phyloP scores from a whole-genome alignment of 179 eudicot genomes.

The Monotropa hypopitys region DNA sequence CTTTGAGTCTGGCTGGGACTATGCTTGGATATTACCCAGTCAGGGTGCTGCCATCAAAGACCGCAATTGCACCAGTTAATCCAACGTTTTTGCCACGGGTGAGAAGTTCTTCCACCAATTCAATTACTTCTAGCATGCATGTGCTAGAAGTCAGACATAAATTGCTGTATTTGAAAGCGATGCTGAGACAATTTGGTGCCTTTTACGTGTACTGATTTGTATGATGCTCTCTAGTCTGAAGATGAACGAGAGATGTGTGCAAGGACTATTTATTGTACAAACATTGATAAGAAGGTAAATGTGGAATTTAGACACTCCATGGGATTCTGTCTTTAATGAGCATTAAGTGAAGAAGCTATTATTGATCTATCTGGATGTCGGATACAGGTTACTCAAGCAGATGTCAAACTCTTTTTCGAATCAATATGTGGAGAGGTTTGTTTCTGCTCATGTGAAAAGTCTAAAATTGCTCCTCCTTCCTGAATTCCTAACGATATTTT shows the following conservation, averaged over 20 bases:
- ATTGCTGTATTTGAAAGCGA: background rate
- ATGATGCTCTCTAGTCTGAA: constrained; percentile 31
- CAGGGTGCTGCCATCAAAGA: constrained; percentile 61
- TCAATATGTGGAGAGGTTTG: constrained; percentile 31
- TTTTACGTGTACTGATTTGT: constrained; percentile 1
- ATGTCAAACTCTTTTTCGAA: constrained; percentile 42
- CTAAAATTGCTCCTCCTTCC: constrained; percentile 5
- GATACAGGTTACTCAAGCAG: constrained; percentile 47
- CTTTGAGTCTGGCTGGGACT: constrained; percentile 51
- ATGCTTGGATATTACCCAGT: constrained; percentile 72
- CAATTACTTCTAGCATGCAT: background rate
- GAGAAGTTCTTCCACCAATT: constrained; percentile 7
- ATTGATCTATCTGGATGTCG: background rate
- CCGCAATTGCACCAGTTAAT: constrained; percentile 76
- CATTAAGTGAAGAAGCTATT: background rate
- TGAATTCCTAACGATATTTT: background rate
- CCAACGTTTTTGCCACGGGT: constrained; percentile 68
- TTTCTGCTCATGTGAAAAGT: background rate
- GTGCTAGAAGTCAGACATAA: background rate
- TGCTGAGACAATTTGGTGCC: background rate
- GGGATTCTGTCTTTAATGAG: background rate
- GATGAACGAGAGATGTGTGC: constrained; percentile 64
- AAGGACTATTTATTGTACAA: constrained; percentile 55
- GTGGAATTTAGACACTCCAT: background rate
- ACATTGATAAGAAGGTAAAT: constrained; percentile 56